Evolutionary conservation across 768 basidiomycete species (phyloP).

Genomic region (Dioszegia crocea): DNA sequence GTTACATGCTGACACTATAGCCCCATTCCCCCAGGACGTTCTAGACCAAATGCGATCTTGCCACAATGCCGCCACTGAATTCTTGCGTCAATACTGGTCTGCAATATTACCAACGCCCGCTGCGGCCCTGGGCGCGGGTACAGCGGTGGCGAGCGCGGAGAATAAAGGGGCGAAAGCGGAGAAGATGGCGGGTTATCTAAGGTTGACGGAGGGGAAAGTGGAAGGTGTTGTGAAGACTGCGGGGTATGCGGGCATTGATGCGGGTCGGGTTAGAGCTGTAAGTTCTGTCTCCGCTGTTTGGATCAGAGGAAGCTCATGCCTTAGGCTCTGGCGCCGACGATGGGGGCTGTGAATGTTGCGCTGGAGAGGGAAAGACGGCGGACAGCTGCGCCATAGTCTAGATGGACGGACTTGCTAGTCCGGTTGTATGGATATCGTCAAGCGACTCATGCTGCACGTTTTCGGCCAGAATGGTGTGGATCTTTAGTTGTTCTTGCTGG

Average conservation of each 20-base stretch:
- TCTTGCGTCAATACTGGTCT: conserved; percentile 92
- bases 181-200: conserved; percentile 82
- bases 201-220: conserved; percentile 75
- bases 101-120: conserved; percentile 68
- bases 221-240: conserved; percentile 62
- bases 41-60: conserved; percentile 80
- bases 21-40: conserved; percentile 71
- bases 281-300: conserved; percentile 8
- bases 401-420: no score
- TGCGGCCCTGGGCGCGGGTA: conserved; percentile 51
- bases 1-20: conserved; percentile 51
- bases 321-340: conserved; percentile 38
- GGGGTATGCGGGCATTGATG: conserved; percentile 23
- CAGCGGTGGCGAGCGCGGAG: conserved; percentile 28
- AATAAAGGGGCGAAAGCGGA: conserved; percentile 69
- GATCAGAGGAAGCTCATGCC: conserved; percentile 8
- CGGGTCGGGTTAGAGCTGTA: conserved; percentile 39
- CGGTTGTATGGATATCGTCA: no score
- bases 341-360: conserved; percentile 36
- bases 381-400: background rate
- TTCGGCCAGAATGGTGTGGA: no score
- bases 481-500: no score
- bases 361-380: conserved; percentile 26
- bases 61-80: conserved; percentile 91
- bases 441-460: no score